phyloP scores from a whole-genome alignment of 441 rosid species.

The Rhodomyrtus psidioides region DNA sequence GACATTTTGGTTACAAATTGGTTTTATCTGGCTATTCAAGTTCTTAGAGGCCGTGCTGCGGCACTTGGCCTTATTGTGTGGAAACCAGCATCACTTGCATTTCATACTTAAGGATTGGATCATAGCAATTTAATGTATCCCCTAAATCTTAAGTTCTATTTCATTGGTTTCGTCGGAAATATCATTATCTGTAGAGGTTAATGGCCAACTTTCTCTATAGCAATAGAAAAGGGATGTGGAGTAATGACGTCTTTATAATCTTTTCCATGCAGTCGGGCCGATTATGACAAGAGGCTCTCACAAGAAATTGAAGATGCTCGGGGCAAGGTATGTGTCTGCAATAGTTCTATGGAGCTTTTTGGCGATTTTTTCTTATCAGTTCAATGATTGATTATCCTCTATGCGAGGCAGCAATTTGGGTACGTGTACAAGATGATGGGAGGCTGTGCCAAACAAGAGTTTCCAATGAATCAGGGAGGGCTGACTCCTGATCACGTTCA shows the following conservation, averaged over 20 bases:
- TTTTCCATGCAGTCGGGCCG: not conserved
- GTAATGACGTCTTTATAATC: not conserved
- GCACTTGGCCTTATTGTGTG: no score
- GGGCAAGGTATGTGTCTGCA: not conserved
- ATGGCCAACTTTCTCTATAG: not conserved
- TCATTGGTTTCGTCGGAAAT: not conserved
- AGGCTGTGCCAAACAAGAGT: not conserved
- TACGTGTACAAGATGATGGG: constrained; percentile 2
- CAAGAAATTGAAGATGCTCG: not conserved
- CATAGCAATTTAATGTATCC: not conserved
- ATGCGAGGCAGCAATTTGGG: not conserved
- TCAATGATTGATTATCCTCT: not conserved
- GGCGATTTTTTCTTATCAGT: not conserved
- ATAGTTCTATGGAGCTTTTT: not conserved
- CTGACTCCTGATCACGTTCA: not conserved
- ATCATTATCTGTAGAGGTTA: not conserved
- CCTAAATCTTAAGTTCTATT: not conserved
- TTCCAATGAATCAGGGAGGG: constrained; percentile 7
- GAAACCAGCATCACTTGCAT: not conserved
- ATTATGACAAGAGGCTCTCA: not conserved
- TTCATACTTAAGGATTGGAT: not conserved
- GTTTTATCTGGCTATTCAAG: no score
- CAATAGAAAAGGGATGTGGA: not conserved
- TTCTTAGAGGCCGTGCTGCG: no score
- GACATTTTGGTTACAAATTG: not conserved